Evolutionary conservation across 345 rosid genomes (phyloP).

Genomic region (Aurinia saxatilis): DNA sequence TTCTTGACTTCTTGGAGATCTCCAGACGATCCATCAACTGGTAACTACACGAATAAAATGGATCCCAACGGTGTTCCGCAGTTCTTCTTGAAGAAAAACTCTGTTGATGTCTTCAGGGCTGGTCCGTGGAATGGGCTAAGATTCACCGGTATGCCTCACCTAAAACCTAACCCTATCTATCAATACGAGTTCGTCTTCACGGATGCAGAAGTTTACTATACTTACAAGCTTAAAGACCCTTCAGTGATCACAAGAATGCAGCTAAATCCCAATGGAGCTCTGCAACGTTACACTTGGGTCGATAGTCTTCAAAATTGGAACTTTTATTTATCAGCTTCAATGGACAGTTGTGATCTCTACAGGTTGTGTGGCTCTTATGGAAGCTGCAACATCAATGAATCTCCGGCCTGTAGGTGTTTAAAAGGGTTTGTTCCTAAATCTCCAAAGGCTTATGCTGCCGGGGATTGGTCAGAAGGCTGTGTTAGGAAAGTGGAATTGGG

Average conservation of each 20-base stretch:
- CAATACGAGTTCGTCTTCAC: constrained; percentile 37
- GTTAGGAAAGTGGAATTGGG: constrained; percentile 38
- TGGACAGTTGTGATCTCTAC: constrained; percentile 77
- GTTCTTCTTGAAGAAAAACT: constrained; percentile 36
- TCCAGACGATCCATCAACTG: constrained; percentile 59
- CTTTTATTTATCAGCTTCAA: constrained; percentile 65
- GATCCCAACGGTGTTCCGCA: constrained; percentile 67
- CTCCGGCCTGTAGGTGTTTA: constrained; percentile 72
- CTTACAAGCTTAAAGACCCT: constrained; percentile 25
- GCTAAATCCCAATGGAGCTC: constrained; percentile 38
- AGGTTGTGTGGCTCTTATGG: constrained; percentile 71
- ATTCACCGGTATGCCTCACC: constrained; percentile 29
- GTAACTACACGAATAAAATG: constrained; percentile 49
- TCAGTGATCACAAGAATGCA: constrained; percentile 45
- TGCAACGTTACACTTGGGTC: constrained; percentile 58
- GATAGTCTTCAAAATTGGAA: constrained; percentile 46
- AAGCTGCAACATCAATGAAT: constrained; percentile 58
- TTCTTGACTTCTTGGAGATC: constrained; percentile 59
- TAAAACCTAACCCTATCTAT: constrained; percentile 34
- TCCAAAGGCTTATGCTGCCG: constrained; percentile 44
- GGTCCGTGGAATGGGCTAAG: constrained; percentile 80
- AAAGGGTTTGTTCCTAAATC: constrained; percentile 56
- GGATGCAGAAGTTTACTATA: constrained; percentile 28
- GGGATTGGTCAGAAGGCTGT: constrained; percentile 75
- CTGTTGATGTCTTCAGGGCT: constrained; percentile 30